A percentile compares a stretch with the other conserved stretches of the same genome.
Evolutionary conservation across 805 yeast genomes (phyloP).

Genomic region (Nakazawaea molendinolei): DNA sequence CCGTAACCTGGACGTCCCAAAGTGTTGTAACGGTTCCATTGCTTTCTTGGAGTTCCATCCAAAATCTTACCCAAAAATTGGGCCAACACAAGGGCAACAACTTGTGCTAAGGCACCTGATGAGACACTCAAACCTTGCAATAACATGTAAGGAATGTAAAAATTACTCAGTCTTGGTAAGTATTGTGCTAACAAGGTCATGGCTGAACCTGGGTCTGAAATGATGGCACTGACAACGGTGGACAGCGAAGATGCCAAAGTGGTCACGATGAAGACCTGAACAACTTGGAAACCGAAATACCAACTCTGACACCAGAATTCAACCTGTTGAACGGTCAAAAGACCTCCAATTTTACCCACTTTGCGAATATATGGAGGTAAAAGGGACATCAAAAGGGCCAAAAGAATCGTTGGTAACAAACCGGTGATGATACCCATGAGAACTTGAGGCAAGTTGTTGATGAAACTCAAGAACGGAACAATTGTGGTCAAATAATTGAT

Average conservation of each 20-base stretch:
- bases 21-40: slow-evolving; percentile 70
- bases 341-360: slow-evolving; percentile 72
- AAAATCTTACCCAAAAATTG: slow-evolving; percentile 64
- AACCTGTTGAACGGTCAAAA: slow-evolving; percentile 60
- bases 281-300: slow-evolving; percentile 85
- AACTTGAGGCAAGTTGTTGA: slow-evolving; percentile 62
- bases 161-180: slow-evolving; percentile 86
- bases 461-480: slow-evolving; percentile 69
- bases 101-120: slow-evolving; percentile 70
- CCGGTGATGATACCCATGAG: slow-evolving; percentile 84
- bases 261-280: slow-evolving; percentile 80
- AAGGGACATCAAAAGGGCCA: slow-evolving; percentile 77
- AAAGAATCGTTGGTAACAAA: slow-evolving; percentile 73
- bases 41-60: slow-evolving; percentile 86
- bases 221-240: slow-evolving; percentile 65
- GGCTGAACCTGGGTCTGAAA: slow-evolving; percentile 61
- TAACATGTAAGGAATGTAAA: slow-evolving; percentile 76
- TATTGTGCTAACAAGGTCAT: slow-evolving; percentile 67
- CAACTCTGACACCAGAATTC: slow-evolving; percentile 83
- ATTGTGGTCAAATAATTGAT: slow-evolving; percentile 64
- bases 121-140: slow-evolving; percentile 77
- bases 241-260: slow-evolving; percentile 83
- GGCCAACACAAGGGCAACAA: slow-evolving; percentile 65
- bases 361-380: slow-evolving; percentile 79
- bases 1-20: slow-evolving; percentile 76